Base-by-base conservation (phyloP, 257 asterid species). In the Capsicum rhomboideum region DNA sequence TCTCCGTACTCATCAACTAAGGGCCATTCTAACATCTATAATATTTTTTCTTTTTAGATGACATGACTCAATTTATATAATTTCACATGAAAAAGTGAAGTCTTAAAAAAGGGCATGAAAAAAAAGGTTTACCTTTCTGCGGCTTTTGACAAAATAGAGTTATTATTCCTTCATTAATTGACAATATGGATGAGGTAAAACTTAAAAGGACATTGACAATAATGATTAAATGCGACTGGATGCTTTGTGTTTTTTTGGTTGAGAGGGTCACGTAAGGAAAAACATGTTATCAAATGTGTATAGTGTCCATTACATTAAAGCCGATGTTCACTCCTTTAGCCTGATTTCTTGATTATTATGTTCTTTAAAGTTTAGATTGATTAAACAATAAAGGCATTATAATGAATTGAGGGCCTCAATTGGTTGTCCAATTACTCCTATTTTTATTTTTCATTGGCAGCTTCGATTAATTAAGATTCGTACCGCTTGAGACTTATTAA, bases 61-160 rank as follows among this genome's bases (percentile, higher is more conserved):
- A 63, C 20, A 67, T 67, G 6, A 63, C 20, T 63, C 40, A 26
- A 63, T 26, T 61, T 11, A 61, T 26, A 6, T 63, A 26, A 63
- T 64, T 28, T 64, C 28, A 13, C 80, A 80, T 91, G 81, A 16
- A 97, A 94, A 34, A 92, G 91, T 59, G 86, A 20, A 2, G 81
- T 28, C 44, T 46, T 23, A 0, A 72, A 72, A n/a, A 13, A 63
- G 69, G 37, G 58, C 1, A n/a, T 3, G 40, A 46, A 75, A 2
- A 13, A 2, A 50, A 75, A 42, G 59, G 4, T 17, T 14, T 28
- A 28, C 63, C 63, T 77, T 77, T 77, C 46, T 77, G 63, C 81
- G 46, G 63, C 81, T 77, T 77, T 77, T 50, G 81, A 77, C 63
- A 50, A 49, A 75, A 75, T 3, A 26, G 20, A 16, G 72, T 26